Conservation (phyloP, 176 grass and related monocot species). For the Alopecurus myosuroides region DNA sequence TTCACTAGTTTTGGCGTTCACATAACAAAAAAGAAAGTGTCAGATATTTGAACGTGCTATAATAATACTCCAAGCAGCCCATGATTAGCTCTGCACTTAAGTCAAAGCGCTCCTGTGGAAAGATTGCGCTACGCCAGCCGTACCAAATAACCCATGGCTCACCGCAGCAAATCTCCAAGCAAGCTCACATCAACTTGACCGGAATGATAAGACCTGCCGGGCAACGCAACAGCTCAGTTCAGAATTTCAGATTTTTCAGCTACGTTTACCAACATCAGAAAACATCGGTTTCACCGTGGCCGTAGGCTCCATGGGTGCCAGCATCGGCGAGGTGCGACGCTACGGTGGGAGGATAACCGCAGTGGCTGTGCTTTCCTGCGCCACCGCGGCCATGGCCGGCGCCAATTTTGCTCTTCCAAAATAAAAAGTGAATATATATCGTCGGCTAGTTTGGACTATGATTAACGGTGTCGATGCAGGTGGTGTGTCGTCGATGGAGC, state of each 20-base stretch:
- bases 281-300: background rate
- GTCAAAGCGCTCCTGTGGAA: background rate
- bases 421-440: background rate
- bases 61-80: background rate
- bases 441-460: background rate
- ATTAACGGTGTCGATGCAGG: background rate
- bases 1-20: background rate
- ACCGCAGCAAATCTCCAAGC: background rate
- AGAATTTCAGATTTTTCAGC: background rate
- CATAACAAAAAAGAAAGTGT: background rate
- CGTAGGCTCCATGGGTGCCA: background rate
- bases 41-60: no score
- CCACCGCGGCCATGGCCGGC: slow-evolving; percentile 47
- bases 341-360: slow-evolving; percentile 32
- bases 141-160: background rate
- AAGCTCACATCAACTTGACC: background rate
- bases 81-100: background rate
- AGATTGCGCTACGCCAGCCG: background rate
- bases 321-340: background rate
- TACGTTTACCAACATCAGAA: background rate
- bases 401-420: background rate
- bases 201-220: background rate
- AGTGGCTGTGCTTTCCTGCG: slow-evolving; percentile 42
- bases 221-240: background rate
- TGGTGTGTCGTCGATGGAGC: slow-evolving; percentile 57